These are phyloP conservation scores for Aspergillus wentii DNA, from an alignment of 495 filamentous ascomycete genomes.

Conservation along the genomic window DNA sequence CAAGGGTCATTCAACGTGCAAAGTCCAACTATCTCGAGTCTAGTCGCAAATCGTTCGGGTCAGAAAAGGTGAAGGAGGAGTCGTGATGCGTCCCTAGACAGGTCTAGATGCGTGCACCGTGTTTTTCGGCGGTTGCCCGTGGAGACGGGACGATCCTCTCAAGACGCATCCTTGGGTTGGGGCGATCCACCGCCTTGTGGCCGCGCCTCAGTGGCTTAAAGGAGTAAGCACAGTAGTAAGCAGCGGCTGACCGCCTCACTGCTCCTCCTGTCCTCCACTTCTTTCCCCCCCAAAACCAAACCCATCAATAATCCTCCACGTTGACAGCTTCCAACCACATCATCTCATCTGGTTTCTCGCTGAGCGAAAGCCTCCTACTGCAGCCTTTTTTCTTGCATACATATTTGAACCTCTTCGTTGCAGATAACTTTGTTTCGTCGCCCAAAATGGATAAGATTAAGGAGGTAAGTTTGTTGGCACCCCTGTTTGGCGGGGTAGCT, in stretches of 20 bases:
- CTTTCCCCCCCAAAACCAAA: slow-evolving; percentile 11
- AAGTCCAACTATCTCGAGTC: too few relatives aligned
- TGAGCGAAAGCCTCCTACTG: slow-evolving; percentile 36
- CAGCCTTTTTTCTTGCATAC: slow-evolving; percentile 23
- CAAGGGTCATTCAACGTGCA: too few relatives aligned
- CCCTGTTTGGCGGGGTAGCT: slow-evolving; percentile 44
- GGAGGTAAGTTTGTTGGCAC: slow-evolving; percentile 56
- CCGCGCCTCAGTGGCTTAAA: slow-evolving; percentile 1
- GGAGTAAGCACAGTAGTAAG: slow-evolving; percentile 1
- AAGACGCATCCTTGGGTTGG: slow-evolving; percentile 4
- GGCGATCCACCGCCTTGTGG: too few relatives aligned
- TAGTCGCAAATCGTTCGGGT: too few relatives aligned
- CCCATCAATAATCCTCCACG: slow-evolving; percentile 16
- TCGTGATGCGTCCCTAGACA: slow-evolving; percentile 8
- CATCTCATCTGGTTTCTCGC: slow-evolving; percentile 31
- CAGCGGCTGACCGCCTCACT: slow-evolving; percentile 22
- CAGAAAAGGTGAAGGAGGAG: neutral
- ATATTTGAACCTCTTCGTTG: slow-evolving; percentile 19
- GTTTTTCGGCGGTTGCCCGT: slow-evolving; percentile 40
- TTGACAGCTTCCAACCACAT: slow-evolving; percentile 4
- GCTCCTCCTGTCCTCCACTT: slow-evolving; percentile 23
- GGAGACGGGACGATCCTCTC: slow-evolving; percentile 35
- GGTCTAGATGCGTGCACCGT: slow-evolving; percentile 31
- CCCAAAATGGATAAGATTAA: slow-evolving; percentile 63
- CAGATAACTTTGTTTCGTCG: slow-evolving; percentile 10